A percentile compares a stretch with the other conserved stretches of the same genome.
Conservation (phyloP, 2,329 filamentous ascomycete species). For the Monilinia vaccinii-corymbosi region DNA sequence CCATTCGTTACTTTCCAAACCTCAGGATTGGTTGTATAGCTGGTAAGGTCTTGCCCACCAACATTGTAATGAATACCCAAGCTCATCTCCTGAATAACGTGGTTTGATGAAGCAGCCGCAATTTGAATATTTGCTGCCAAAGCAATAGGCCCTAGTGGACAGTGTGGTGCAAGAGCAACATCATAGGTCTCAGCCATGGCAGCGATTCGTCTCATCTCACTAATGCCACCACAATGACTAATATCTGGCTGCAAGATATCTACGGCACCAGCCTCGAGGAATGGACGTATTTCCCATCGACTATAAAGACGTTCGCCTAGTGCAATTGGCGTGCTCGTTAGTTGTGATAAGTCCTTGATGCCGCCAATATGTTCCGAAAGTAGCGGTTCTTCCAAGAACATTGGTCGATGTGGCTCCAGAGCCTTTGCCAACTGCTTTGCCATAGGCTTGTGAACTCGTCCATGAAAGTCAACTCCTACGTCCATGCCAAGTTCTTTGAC, state of each 20-base stretch:
- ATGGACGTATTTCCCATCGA: slow-evolving; percentile 65
- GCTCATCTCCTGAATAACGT: slow-evolving; percentile 70
- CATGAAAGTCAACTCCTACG: slow-evolving; percentile 70
- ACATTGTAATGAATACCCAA: slow-evolving; percentile 73
- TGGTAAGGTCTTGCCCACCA: slow-evolving; percentile 54
- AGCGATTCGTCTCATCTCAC: slow-evolving; percentile 60
- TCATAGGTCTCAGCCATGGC: slow-evolving; percentile 66
- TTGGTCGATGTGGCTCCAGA: slow-evolving; percentile 56
- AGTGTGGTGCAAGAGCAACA: slow-evolving; percentile 64
- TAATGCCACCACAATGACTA: slow-evolving; percentile 62
- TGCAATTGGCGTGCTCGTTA: slow-evolving; percentile 56
- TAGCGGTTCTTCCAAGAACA: slow-evolving; percentile 71
- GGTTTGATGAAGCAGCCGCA: slow-evolving; percentile 51
- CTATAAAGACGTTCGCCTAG: slow-evolving; percentile 64
- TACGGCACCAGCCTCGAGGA: slow-evolving; percentile 57
- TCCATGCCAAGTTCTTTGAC: slow-evolving; percentile 65
- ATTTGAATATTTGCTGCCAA: slow-evolving; percentile 64
- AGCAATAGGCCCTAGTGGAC: slow-evolving; percentile 63
- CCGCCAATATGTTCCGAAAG: slow-evolving; percentile 52
- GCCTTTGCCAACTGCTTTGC: slow-evolving; percentile 63
- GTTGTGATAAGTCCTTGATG: slow-evolving; percentile 50
- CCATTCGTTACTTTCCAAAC: slow-evolving; percentile 60
- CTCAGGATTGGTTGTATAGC: slow-evolving; percentile 54
- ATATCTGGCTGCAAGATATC: slow-evolving; percentile 70
- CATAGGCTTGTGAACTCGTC: slow-evolving; percentile 71